Percentiles rank a stretch among this genome's conserved stretches.
Conservation (phyloP, 768 basidiomycete species). For the Suillus ampliporus region DNA sequence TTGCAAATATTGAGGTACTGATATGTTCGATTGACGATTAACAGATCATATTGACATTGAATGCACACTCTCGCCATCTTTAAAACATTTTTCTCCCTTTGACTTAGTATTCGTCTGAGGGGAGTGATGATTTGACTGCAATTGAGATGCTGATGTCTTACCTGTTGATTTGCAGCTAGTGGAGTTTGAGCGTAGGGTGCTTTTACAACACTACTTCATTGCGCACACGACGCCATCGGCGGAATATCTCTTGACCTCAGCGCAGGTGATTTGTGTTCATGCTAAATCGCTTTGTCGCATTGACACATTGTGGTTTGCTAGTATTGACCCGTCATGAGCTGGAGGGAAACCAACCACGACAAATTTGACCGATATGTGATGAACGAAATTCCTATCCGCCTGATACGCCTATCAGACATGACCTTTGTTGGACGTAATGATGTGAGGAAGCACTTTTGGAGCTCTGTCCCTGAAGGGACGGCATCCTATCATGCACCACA, state of each 20-base stretch:
- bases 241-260: background rate
- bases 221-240: background rate
- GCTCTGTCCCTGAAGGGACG: background rate
- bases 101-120: no score
- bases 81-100: no score
- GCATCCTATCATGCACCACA: background rate
- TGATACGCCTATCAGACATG: slow-evolving; percentile 2
- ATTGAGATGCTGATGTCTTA: no score
- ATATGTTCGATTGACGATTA: no score
- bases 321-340: background rate
- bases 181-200: background rate
- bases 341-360: background rate
- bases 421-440: background rate
- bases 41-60: no score
- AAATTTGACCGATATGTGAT: slow-evolving; percentile 3
- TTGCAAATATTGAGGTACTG: no score
- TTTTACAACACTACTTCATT: background rate
- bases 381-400: slow-evolving; percentile 4
- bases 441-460: background rate
- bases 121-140: no score
- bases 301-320: background rate
- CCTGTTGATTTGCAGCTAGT: no score
- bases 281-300: background rate
- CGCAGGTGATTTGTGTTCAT: background rate
- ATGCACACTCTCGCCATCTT: no score